These are phyloP conservation scores for Naumovozyma dairenensis DNA, from an alignment of 805 yeast genomes.

Conservation along the genomic window DNA sequence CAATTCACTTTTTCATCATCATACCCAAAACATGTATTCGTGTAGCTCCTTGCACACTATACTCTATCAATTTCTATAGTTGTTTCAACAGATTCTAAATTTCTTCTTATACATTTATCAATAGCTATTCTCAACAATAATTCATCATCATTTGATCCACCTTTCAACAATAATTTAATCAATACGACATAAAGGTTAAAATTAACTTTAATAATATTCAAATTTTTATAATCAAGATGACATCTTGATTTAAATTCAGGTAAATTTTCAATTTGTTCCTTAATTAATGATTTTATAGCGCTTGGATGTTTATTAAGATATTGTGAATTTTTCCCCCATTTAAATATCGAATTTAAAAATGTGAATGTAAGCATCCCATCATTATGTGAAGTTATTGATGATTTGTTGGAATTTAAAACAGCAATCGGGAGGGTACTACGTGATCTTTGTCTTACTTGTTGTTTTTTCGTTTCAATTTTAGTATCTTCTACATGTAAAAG, in stretches of 20 bases:
- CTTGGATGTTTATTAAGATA: constrained; percentile 13
- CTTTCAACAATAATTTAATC: constrained; percentile 45
- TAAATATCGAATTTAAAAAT: background rate
- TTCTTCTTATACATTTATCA: constrained; percentile 20
- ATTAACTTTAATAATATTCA: constrained; percentile 54
- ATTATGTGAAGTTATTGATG: background rate
- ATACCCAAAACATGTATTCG: no score
- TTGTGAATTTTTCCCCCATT: background rate
- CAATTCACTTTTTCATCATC: no score
- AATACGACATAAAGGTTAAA: constrained; percentile 51
- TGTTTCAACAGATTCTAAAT: constrained; percentile 21
- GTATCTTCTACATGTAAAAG: constrained; percentile 9
- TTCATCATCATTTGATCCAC: constrained; percentile 69
- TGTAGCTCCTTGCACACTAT: no score
- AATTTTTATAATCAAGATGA: constrained; percentile 31
- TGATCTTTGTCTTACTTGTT: constrained; percentile 7
- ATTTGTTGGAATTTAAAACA: background rate
- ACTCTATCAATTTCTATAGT: constrained; percentile 26
- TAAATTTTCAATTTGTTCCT: constrained; percentile 37
- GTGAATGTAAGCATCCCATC: background rate
- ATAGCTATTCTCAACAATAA: constrained; percentile 34
- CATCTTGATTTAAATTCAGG: constrained; percentile 45
- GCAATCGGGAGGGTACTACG: constrained; percentile 14
- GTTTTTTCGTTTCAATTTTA: constrained; percentile 1
- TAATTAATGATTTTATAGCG: constrained; percentile 31